Conservation (phyloP, 495 filamentous ascomycete species). For the Podospora sp. region DNA sequence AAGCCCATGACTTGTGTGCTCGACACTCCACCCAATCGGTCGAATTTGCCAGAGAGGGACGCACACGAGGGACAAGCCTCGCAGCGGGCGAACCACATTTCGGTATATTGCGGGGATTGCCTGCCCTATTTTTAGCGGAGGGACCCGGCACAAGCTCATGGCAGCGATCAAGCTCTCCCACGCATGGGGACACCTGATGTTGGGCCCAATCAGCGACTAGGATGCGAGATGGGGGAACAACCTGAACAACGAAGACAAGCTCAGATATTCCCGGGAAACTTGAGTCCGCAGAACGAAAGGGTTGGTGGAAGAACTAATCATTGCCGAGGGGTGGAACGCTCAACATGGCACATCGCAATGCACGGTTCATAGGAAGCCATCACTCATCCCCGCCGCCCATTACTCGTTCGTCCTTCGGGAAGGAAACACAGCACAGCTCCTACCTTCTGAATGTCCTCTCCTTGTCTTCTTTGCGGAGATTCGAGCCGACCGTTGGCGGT, state of each 20-base stretch:
- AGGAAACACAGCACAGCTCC: no score
- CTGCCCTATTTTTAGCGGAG: slow-evolving; percentile 19
- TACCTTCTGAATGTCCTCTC: no score
- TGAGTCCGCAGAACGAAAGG: background rate
- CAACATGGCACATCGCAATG: background rate
- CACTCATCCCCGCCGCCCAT: no score
- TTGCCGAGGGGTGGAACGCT: background rate
- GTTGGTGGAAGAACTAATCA: background rate
- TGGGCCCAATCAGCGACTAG: slow-evolving; percentile 12
- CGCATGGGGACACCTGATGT: background rate
- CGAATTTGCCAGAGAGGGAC: slow-evolving; percentile 2
- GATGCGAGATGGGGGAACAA: background rate
- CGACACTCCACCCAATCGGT: background rate
- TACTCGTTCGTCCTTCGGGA: no score
- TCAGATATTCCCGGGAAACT: background rate
- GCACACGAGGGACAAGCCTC: background rate
- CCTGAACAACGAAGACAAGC: background rate
- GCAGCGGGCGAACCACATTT: slow-evolving; percentile 4
- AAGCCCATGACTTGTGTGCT: background rate
- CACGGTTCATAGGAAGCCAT: background rate
- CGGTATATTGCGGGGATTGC: slow-evolving; percentile 1
- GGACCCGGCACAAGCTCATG: slow-evolving; percentile 1
- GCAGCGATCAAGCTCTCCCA: slow-evolving; percentile 7
- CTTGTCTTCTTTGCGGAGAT: background rate
- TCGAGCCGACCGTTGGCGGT: background rate